Evolutionary conservation across 176 grass and related monocot species (phyloP).

Genomic region (Aegilops longissima): DNA sequence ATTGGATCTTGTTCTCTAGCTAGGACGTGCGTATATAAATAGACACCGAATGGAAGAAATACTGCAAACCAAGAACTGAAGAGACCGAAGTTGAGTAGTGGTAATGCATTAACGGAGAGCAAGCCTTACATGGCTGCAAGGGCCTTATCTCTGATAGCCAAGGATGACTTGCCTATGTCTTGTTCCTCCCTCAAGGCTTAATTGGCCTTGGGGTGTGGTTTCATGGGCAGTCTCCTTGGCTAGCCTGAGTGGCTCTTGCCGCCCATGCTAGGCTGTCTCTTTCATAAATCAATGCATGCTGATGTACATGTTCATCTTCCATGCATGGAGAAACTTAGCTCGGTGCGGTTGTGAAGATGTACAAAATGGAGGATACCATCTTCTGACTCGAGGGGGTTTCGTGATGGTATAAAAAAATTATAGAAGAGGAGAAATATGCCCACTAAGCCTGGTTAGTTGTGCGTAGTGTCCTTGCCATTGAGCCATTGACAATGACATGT

Average conservation of each 20-base stretch:
- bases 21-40: background rate
- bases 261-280: constrained; percentile 31
- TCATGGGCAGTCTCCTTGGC: constrained; percentile 50
- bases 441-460: background rate
- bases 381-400: background rate
- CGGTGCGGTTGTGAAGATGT: background rate
- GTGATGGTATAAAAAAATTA: background rate
- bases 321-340: background rate
- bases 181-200: background rate
- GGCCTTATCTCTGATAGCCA: constrained; percentile 16
- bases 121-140: constrained; percentile 9
- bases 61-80: background rate
- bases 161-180: constrained; percentile 27
- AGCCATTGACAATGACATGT: background rate
- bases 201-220: background rate
- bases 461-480: background rate
- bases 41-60: background rate
- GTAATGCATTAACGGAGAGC: background rate
- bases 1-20: background rate
- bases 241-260: constrained; percentile 34
- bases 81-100: background rate
- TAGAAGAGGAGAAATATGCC: background rate
- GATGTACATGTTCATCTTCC: background rate
- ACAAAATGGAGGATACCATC: background rate
- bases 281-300: background rate